Percentiles rank a stretch among this genome's conserved stretches.
Evolutionary conservation across 2,329 filamentous ascomycete genomes (phyloP).

Genomic region (Colletotrichum liaoningense): DNA sequence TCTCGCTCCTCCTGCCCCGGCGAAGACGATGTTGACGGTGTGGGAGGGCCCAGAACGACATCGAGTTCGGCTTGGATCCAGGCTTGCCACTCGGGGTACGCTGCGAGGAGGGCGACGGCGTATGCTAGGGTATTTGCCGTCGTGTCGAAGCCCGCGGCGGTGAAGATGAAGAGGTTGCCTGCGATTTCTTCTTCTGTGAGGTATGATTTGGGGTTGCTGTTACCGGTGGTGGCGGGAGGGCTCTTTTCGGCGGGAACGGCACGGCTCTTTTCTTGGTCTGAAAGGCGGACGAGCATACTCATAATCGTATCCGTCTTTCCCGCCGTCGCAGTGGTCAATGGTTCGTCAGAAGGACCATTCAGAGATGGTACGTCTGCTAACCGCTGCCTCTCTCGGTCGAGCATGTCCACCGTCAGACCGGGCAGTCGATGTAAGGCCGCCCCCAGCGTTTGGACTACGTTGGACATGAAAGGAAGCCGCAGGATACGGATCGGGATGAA

Average conservation of each 20-base stretch:
- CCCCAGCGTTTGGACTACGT: slow-evolving; percentile 40
- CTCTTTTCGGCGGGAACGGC: not conserved
- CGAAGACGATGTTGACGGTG: slow-evolving; percentile 22
- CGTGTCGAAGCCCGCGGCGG: slow-evolving; percentile 58
- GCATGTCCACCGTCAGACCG: slow-evolving; percentile 37
- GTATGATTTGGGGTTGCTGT: not conserved
- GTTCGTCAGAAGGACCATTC: no score
- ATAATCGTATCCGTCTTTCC: slow-evolving; percentile 40
- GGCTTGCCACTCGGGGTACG: slow-evolving; percentile 59
- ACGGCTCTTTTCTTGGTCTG: slow-evolving; percentile 40
- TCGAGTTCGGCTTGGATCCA: slow-evolving; percentile 64
- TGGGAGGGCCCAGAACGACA: slow-evolving; percentile 17
- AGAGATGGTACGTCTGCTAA: slow-evolving; percentile 11
- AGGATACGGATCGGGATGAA: slow-evolving; percentile 43
- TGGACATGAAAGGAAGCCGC: slow-evolving; percentile 41
- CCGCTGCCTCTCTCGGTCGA: not conserved
- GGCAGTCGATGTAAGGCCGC: slow-evolving; percentile 42
- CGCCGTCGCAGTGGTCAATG: slow-evolving; percentile 42
- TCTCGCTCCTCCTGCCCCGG: slow-evolving; percentile 41
- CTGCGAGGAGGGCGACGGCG: slow-evolving; percentile 57
- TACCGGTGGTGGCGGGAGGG: not conserved
- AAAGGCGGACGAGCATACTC: slow-evolving; percentile 44
- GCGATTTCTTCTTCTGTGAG: slow-evolving; percentile 39
- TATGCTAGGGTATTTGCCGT: slow-evolving; percentile 63
- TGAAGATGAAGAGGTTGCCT: slow-evolving; percentile 43